A percentile compares a stretch with the other conserved stretches of the same genome.
phyloP scores from a whole-genome alignment of 805 yeast species.

The Candida sanyiensis region DNA sequence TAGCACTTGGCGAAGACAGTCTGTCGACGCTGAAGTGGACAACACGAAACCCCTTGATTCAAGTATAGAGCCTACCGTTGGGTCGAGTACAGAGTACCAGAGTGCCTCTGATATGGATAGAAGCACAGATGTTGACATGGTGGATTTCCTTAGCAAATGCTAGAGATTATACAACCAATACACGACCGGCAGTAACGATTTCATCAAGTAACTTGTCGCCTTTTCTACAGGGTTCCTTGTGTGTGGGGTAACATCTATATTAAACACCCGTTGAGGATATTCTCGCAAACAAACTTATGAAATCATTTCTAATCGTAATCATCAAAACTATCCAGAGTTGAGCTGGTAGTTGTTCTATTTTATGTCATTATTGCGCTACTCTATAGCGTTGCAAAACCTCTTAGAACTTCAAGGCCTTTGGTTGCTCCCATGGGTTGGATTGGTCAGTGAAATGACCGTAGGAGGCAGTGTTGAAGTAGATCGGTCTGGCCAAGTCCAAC shows the following conservation, averaged over 20 bases:
- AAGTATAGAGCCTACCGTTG: too few species aligned
- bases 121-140: too few species aligned
- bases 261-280: slow-evolving; percentile 13
- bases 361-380: not conserved
- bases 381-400: slow-evolving; percentile 1
- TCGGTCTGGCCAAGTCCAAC: slow-evolving; percentile 97
- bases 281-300: slow-evolving; percentile 4
- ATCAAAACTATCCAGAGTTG: slow-evolving; percentile 11
- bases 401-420: slow-evolving; percentile 67
- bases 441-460: slow-evolving; percentile 99
- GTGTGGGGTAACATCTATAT: slow-evolving; percentile 3
- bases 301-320: slow-evolving; percentile 9
- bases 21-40: too few species aligned
- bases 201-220: not conserved
- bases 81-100: too few species aligned
- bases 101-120: too few species aligned
- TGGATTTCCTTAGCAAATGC: too few species aligned
- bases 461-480: slow-evolving; percentile 97
- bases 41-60: too few species aligned
- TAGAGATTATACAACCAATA: too few species aligned
- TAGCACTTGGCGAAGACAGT: too few species aligned
- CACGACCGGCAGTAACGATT: too few species aligned
- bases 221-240: not conserved
- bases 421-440: slow-evolving; percentile 97
- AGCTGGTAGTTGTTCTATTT: slow-evolving; percentile 6